Conservation (phyloP, 768 basidiomycete species). For the Tricholoma hemisulphureum region DNA sequence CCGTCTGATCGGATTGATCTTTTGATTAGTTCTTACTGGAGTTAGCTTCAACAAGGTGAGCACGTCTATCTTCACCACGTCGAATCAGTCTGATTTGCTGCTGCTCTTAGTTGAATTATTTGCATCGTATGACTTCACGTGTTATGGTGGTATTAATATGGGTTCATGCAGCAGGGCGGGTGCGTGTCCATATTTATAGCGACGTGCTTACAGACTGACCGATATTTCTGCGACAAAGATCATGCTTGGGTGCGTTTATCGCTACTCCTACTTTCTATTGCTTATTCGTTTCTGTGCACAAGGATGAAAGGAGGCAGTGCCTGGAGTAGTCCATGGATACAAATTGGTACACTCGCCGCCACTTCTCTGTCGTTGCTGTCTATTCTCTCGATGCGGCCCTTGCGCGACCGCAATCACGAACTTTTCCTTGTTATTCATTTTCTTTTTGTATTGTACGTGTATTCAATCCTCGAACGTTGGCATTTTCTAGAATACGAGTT, state of each 20-base stretch:
- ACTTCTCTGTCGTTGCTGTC: slow-evolving; percentile 40
- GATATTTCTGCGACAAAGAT: neutral
- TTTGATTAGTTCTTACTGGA: slow-evolving; percentile 33
- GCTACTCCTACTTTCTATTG: neutral
- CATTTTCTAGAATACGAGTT: neutral
- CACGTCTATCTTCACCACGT: neutral
- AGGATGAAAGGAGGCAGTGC: slow-evolving; percentile 7
- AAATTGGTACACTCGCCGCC: slow-evolving; percentile 37
- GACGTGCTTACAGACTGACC: too few species aligned
- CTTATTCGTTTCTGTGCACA: too few species aligned
- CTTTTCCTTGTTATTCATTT: slow-evolving; percentile 52
- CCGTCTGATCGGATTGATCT: neutral
- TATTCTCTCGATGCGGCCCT: slow-evolving; percentile 46
- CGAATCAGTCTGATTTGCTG: neutral
- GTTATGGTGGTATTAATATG: slow-evolving; percentile 45
- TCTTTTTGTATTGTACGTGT: slow-evolving; percentile 35
- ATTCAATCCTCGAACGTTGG: neutral
- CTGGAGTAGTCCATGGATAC: slow-evolving; percentile 26
- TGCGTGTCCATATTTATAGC: slow-evolving; percentile 19
- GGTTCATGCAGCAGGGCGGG: slow-evolving; percentile 46
- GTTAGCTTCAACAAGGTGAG: slow-evolving; percentile 41
- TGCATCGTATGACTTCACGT: slow-evolving; percentile 51
- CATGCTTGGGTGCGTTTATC: neutral
- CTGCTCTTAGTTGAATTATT: slow-evolving; percentile 36
- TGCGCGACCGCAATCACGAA: slow-evolving; percentile 49